Conservation (phyloP, 768 basidiomycete species). For the Auricularia auricula-judae region DNA sequence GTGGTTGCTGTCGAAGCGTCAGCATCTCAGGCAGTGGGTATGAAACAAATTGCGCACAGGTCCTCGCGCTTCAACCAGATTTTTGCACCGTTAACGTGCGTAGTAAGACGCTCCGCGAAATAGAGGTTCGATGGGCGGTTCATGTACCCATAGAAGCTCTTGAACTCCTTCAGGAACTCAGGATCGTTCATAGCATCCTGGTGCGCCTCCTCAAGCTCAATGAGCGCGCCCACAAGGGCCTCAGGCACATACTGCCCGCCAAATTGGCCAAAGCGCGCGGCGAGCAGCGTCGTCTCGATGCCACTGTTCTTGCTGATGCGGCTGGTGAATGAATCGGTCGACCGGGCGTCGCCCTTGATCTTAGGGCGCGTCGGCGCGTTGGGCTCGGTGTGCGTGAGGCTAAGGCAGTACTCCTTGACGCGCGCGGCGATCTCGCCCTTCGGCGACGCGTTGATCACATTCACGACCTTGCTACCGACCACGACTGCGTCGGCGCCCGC, state of each 20-base stretch:
- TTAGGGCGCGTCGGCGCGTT: slow-evolving; percentile 6
- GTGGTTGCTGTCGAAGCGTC: slow-evolving; percentile 56
- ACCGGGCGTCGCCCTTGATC: slow-evolving; percentile 9
- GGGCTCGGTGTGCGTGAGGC: slow-evolving; percentile 21
- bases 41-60: slow-evolving; percentile 35
- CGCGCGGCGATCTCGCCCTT: slow-evolving; percentile 34
- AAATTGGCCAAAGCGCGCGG: slow-evolving; percentile 85
- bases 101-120: slow-evolving; percentile 81
- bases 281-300: slow-evolving; percentile 39
- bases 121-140: slow-evolving; percentile 90
- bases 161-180: slow-evolving; percentile 85
- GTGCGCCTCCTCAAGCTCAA: slow-evolving; percentile 83
- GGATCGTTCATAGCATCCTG: slow-evolving; percentile 80
- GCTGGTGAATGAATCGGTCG: slow-evolving; percentile 17
- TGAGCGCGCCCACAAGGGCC: slow-evolving; percentile 83
- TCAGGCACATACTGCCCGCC: slow-evolving; percentile 98
- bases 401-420: slow-evolving; percentile 71
- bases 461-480: slow-evolving; percentile 79
- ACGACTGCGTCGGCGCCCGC: slow-evolving; percentile 95
- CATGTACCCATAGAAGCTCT: slow-evolving; percentile 82
- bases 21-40: not conserved
- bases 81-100: slow-evolving; percentile 82
- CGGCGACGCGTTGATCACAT: slow-evolving; percentile 60
- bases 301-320: slow-evolving; percentile 20
- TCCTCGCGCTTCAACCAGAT: slow-evolving; percentile 99